These are phyloP conservation scores for Solanum hybrid DNA, from an alignment of 305 asterid genomes.

Conservation along the genomic window DNA sequence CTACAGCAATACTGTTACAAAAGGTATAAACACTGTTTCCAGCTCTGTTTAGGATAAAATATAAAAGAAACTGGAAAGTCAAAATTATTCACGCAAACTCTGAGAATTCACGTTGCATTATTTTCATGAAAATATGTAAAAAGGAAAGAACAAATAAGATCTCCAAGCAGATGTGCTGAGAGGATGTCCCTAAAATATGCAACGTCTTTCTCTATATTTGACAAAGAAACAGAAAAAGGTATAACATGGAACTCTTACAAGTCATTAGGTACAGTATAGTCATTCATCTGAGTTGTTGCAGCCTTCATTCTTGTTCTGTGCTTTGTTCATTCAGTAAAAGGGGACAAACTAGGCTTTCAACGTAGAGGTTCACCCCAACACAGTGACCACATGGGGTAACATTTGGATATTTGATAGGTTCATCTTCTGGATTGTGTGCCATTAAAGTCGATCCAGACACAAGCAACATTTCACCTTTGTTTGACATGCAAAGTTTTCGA, in stretches of 20 bases:
- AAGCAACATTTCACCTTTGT: constrained; percentile 35
- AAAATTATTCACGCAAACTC: background rate
- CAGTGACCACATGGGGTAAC: background rate
- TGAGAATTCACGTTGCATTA: background rate
- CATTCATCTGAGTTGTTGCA: background rate
- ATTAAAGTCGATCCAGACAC: constrained; percentile 8
- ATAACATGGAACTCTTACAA: background rate
- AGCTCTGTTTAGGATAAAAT: background rate
- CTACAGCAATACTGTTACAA: background rate
- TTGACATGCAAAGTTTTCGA: constrained; percentile 18
- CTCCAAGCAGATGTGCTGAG: background rate
- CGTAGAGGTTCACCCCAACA: constrained; percentile 19
- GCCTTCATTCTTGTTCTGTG: background rate
- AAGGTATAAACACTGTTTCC: background rate
- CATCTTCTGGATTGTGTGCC: constrained; percentile 24
- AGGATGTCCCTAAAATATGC: background rate
- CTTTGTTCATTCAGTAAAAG: background rate
- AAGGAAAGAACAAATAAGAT: background rate
- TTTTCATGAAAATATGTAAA: background rate
- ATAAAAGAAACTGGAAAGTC: background rate
- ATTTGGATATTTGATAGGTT: constrained; percentile 6
- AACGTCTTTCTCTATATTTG: background rate
- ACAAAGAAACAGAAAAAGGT: background rate
- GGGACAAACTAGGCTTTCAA: constrained; percentile 19
- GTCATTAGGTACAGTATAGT: background rate